phyloP scores from a whole-genome alignment of 108 stramenopile species.

The Fragilariopsis cylindrus region DNA sequence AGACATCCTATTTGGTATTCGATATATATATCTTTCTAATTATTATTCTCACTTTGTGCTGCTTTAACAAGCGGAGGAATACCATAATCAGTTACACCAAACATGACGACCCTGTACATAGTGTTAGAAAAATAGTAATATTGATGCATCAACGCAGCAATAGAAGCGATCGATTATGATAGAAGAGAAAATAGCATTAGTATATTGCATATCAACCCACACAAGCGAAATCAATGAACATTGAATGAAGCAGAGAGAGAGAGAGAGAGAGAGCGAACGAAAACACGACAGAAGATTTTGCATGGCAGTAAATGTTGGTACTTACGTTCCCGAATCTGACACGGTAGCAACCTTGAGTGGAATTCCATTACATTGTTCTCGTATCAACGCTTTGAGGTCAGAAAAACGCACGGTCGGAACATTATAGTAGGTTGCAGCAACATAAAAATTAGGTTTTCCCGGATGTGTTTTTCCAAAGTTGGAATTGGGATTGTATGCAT shows the following conservation, averaged over 20 bases:
- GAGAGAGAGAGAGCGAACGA: too few species aligned
- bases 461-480: conserved; percentile 67
- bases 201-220: too few species aligned
- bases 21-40: too few species aligned
- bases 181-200: background rate
- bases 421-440: conserved; percentile 58
- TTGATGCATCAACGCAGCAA: background rate
- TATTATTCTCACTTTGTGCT: background rate
- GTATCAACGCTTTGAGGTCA: conserved; percentile 30
- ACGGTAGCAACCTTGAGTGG: conserved; percentile 72
- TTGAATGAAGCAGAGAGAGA: too few species aligned
- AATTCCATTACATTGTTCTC: conserved; percentile 40
- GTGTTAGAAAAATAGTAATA: too few species aligned
- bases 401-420: conserved; percentile 32
- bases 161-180: background rate
- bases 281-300: too few species aligned
- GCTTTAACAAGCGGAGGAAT: conserved; percentile 35
- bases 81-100: conserved; percentile 66
- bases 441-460: conserved; percentile 73
- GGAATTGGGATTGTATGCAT: conserved; percentile 77
- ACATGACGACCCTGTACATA: conserved; percentile 50
- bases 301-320: background rate
- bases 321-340: conserved; percentile 66
- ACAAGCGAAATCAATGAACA: too few species aligned
- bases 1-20: too few species aligned